Percentiles rank a stretch among this genome's conserved stretches.
These are phyloP conservation scores for Barbarea vulgaris DNA, from an alignment of 345 rosid genomes.

Conservation along the genomic window DNA sequence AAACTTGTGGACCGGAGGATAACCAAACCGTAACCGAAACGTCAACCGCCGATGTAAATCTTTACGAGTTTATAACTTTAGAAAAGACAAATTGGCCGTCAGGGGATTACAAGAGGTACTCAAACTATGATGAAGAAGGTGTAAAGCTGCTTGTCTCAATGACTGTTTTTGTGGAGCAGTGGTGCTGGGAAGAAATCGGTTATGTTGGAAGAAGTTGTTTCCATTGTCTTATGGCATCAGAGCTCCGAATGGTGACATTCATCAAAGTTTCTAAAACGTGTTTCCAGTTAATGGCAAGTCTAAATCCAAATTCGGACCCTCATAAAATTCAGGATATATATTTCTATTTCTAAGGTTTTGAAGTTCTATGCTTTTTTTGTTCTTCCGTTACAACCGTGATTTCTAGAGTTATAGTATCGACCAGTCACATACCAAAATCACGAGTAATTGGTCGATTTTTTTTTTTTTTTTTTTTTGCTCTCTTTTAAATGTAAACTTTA, in stretches of 20 bases:
- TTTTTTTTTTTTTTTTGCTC: no score
- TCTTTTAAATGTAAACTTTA: no score
- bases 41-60: constrained; percentile 21
- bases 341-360: not conserved
- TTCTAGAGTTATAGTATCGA: not conserved
- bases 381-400: not conserved
- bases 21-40: not conserved
- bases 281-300: no score
- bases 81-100: constrained; percentile 46
- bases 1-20: constrained; percentile 37
- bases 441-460: no score
- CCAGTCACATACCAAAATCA: no score
- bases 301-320: not conserved
- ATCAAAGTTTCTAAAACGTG: constrained; percentile 39
- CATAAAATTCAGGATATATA: not conserved
- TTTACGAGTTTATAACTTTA: constrained; percentile 36
- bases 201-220: constrained; percentile 57
- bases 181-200: constrained; percentile 25
- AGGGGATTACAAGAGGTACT: constrained; percentile 45
- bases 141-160: constrained; percentile 49
- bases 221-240: constrained; percentile 52
- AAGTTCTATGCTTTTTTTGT: not conserved
- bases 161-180: constrained; percentile 69
- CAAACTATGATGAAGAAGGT: constrained; percentile 43
- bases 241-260: constrained; percentile 28